Base-by-base conservation (phyloP, 768 basidiomycete genomes). In the Agrocybe praecox region DNA sequence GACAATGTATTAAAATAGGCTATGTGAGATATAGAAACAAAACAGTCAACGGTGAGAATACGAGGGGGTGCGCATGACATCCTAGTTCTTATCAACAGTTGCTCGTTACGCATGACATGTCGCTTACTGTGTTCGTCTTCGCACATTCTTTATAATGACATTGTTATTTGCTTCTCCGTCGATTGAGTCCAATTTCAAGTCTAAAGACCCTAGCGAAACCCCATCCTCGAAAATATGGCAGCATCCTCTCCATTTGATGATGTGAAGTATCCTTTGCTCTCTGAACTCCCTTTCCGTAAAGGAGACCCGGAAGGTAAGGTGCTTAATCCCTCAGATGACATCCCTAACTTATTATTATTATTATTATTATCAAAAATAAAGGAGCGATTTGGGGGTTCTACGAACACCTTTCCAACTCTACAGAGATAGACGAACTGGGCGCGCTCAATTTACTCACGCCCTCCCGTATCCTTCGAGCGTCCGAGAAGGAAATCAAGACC, bases 381-480 rank as follows among this genome's bases (percentile, higher is more conserved):
- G 66, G 61, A 9, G 66, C 66, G 22, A 62, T 67, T 22, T 67
- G 66, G 66, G 66, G 66, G 26, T 67, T 67, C 48, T 67, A 67
- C 57, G 66, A 67, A 21, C 62, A 65, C 29, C 45, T 67, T 19
- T 64, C 62, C 12, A 40, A 58, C 1, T 50, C 62, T 6, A 22
- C 53, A 23, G 17, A 46, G 6, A 46, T 45, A 42, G 66, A 67
- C 44, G 64, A 67, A 34, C 60, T 67, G 22, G 66, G 66, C 8
- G 45, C 66, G 2, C 60, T 67, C 46, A 67, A 67, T 40, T 55
- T 67, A 6, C 59, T 67, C 47, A 67, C 66, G 2, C 55, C 65
- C 3, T 46, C 53, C 34, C 58, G 66, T 7, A 65, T 67, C 23
- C 52, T 65, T n/a, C 50, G 59, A 32, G 66, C 66, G 3, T 55